Percentiles rank a stretch among this genome's conserved stretches.
Evolutionary conservation across 2,329 filamentous ascomycete genomes (phyloP).

Genomic region (Calcarisporium arbuscula): DNA sequence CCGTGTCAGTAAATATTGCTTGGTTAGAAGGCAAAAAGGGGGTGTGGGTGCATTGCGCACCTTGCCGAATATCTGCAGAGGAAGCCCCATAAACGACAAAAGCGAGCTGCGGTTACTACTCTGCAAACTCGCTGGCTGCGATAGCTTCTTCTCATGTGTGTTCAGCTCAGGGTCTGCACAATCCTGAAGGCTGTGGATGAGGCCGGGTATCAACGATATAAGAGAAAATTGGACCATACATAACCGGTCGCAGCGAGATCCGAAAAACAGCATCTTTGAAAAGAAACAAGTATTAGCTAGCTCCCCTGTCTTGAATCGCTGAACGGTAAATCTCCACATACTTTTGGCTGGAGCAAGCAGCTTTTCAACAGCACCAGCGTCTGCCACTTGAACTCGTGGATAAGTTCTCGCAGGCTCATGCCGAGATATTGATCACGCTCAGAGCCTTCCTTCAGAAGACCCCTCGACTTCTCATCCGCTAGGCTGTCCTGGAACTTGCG

Average conservation of each 20-base stretch:
- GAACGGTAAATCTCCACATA: constrained; percentile 29
- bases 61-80: constrained; percentile 91
- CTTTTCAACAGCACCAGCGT: constrained; percentile 92
- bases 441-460: constrained; percentile 55
- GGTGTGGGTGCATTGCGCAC: constrained; percentile 30
- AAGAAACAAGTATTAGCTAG: not conserved
- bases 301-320: not conserved
- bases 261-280: constrained; percentile 93
- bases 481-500: constrained; percentile 87
- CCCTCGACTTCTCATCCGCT: constrained; percentile 56
- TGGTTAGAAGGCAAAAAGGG: constrained; percentile 4
- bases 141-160: constrained; percentile 67
- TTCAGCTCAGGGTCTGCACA: constrained; percentile 92
- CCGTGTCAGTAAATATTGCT: constrained; percentile 8
- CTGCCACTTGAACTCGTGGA: constrained; percentile 92
- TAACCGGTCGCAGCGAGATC: constrained; percentile 87
- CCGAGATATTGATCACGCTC: constrained; percentile 85
- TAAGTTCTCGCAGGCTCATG: constrained; percentile 79
- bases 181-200: constrained; percentile 88
- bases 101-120: constrained; percentile 90
- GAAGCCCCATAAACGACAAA: constrained; percentile 88
- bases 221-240: constrained; percentile 99
- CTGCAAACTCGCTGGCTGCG: constrained; percentile 75
- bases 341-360: constrained; percentile 89
- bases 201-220: constrained; percentile 87